Base-by-base conservation (phyloP, 2,329 filamentous ascomycete species). In the Colletotrichum magnum region DNA sequence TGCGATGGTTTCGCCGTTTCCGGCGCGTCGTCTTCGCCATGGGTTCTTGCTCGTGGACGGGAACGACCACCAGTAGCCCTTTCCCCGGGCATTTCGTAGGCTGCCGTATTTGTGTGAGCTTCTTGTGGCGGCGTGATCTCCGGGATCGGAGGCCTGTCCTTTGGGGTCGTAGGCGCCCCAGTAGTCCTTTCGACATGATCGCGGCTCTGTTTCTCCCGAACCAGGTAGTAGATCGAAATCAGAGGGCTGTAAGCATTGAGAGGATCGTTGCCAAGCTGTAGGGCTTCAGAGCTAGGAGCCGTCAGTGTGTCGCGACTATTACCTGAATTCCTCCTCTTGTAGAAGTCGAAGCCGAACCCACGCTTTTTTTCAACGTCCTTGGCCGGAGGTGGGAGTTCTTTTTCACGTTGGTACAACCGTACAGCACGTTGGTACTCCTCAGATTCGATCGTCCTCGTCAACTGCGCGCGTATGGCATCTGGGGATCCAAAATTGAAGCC, bases 401-500 rank as follows among this genome's bases (percentile, higher is more conserved):
- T 91, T 82, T 90, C 94, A 76, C 88, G 90, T 75, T 90, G 90
- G 45, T 90, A 88, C 13, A 91, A 82, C 64, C 90, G 89, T n/a
- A 97, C 86, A 6, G 94, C 94, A 68, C 91, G 90, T 75, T 97
- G 94, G 74, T 99, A 99, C 48, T 98, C 95, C 6, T 97, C 94
- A 0, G 95, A 98, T 75, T 97, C 93, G 69, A 99, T 88, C n/a
- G 95, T 89, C 72, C 92, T 93, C 10, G 90, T 93, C 51, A 99
- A 87, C 77, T 98, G 94, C 3, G 89, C 84, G 65, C 89, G 91
- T 77, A 99, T 98, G 65, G 89, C 89, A 61, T 98, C 94, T 1
- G 94, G 88, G 0, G 94, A 88, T 1, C 96, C 96, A 82, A 98
- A 99, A 79, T 98, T 97, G 79, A 99, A 99, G 2, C 96, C 96